A percentile compares a stretch with the other conserved stretches of the same genome.
phyloP scores from a whole-genome alignment of 2,329 filamentous ascomycete species.

The Colletotrichum sp. region DNA sequence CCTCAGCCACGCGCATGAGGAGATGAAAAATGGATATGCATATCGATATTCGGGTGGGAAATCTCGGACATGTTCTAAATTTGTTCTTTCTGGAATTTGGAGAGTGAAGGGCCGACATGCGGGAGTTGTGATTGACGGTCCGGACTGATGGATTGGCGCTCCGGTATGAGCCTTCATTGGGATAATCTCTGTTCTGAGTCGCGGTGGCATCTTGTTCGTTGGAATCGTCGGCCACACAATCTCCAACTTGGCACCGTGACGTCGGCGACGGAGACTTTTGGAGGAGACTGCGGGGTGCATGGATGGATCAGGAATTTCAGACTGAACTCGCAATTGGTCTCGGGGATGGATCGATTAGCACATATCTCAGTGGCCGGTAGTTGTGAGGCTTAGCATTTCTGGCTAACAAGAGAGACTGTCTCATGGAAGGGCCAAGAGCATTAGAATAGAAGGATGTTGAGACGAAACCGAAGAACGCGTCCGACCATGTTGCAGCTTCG shows the following conservation, averaged over 20 bases:
- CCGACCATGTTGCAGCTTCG: conserved; percentile 20
- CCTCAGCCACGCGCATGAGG: conserved; percentile 7
- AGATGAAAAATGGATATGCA: conserved; percentile 17
- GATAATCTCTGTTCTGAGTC: conserved; percentile 5
- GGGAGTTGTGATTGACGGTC: not conserved
- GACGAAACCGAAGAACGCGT: conserved; percentile 20
- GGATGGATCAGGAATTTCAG: conserved; percentile 9
- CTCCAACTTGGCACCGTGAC: conserved; percentile 7
- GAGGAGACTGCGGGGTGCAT: conserved; percentile 19
- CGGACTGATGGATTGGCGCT: not conserved
- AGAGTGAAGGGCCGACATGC: not conserved
- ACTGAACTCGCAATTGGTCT: not conserved
- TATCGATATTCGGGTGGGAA: conserved; percentile 7
- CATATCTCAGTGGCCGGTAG: not conserved
- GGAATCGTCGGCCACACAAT: not conserved
- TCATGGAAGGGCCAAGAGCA: not conserved
- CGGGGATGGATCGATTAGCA: not conserved
- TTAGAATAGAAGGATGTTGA: conserved; percentile 4
- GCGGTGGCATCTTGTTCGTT: not conserved
- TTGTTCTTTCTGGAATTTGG: not conserved
- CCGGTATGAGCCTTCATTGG: not conserved
- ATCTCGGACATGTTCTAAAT: conserved; percentile 17
- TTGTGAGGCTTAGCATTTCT: not conserved
- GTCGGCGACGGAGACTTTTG: conserved; percentile 2
- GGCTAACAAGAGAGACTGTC: not conserved